Evolutionary conservation across 2,329 filamentous ascomycete genomes (phyloP).

Genomic region (Talaromyces sp.): DNA sequence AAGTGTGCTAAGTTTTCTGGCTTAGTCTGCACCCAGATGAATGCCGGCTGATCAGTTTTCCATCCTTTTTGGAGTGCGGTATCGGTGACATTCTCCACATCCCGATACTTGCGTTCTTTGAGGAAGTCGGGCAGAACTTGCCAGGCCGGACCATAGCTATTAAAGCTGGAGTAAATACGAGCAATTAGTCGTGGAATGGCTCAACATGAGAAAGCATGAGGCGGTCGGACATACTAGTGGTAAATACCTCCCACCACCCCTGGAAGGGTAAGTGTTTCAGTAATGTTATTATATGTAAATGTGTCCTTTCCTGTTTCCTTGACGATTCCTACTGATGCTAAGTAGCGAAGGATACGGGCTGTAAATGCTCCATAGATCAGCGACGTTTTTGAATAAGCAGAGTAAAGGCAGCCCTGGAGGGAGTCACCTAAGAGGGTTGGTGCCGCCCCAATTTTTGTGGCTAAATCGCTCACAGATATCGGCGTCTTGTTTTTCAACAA

Average conservation of each 20-base stretch:
- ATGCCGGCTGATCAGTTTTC: not conserved
- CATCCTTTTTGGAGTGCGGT: slow-evolving; percentile 6
- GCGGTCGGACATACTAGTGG: slow-evolving; percentile 21
- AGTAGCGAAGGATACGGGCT: slow-evolving; percentile 27
- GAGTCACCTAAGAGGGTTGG: slow-evolving; percentile 2
- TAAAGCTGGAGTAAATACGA: not conserved
- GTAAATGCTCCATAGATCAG: not conserved
- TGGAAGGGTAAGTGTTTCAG: slow-evolving; percentile 22
- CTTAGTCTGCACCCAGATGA: slow-evolving; percentile 1
- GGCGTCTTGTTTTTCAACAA: slow-evolving; percentile 19
- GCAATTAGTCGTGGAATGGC: not conserved
- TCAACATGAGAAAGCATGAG: not conserved
- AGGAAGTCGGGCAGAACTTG: slow-evolving; percentile 8
- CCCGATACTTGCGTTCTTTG: slow-evolving; percentile 1
- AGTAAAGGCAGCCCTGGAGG: not conserved
- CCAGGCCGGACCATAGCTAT: not conserved
- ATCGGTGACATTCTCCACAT: not conserved
- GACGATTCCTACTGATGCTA: slow-evolving; percentile 25
- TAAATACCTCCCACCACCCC: slow-evolving; percentile 23
- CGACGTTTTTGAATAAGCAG: not conserved
- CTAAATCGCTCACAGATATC: slow-evolving; percentile 23
- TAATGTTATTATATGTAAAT: slow-evolving; percentile 25
- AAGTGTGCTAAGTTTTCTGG: slow-evolving; percentile 10
- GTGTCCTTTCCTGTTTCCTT: slow-evolving; percentile 22
- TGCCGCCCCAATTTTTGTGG: slow-evolving; percentile 16